Evolutionary conservation across 1,284 basidiomycete species (phyloP), one percentile per base, ranked within the genome.

Genomic region (Violaceomyces palustris): DNA sequence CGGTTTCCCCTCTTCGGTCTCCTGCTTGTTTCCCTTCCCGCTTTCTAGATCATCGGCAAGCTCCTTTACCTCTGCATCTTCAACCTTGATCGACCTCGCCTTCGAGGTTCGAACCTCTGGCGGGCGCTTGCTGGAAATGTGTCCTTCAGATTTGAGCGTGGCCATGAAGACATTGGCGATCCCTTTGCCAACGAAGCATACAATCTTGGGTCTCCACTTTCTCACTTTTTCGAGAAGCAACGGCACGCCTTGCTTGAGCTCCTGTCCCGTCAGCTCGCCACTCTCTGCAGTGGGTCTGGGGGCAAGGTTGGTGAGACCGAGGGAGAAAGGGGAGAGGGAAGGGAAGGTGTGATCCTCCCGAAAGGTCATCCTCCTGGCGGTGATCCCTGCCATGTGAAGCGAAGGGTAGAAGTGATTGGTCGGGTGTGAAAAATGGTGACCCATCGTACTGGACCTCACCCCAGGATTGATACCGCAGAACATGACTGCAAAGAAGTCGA

Each of bases 401-500:
- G 55, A 45, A 0, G 50, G 50, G 27, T 62, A 62, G 27, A 62
- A 62, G 33, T 62, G 59, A 14, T 62, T 62, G 25, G 59, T 54
- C 18, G 48, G 59, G 19, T 55, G 51, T 1, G 55, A 48, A 39
- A 62, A 62, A 17, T 62, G 59, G 24, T 54, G 50, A 9, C 55
- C 55, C 10, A 42, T 43, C 4, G 37, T 27, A 5, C 55, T 45
- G 0, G 50, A 54, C n/a, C 40, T 50, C 35, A 62, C 50, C 12
- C 59, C 59, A 26, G 59, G 59, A 35, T 62, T 62, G 55, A 62
- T 58, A 11, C 59, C 59, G 40, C 59, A 62, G 22, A 62, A 40
- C 48, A 58, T 48, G 33, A 60, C 32, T 34, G 29, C 26, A n/a
- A 28, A n/a, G 26, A n/a, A n/a, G 29, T 30, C n/a, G n/a, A n/a